Percentiles rank a stretch among this genome's conserved stretches.
Evolutionary conservation across 2,329 filamentous ascomycete species (phyloP).

Genomic region (Cercospora sp.): DNA sequence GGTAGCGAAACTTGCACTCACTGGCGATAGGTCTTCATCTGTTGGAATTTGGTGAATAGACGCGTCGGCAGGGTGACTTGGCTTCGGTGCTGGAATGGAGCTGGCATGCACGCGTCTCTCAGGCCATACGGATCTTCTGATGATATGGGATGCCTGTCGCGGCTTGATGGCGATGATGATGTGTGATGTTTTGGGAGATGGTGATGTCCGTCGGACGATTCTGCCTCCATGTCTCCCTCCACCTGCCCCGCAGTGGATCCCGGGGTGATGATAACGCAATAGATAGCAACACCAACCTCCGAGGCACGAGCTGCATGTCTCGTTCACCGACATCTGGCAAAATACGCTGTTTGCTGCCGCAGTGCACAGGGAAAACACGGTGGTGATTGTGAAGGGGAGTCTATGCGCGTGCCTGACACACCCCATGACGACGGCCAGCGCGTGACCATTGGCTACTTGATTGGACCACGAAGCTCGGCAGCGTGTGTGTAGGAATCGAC

Average conservation of each 20-base stretch:
- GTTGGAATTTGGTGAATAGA: not conserved
- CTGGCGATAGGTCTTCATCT: not conserved
- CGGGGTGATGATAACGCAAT: not conserved
- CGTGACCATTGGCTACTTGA: conserved; percentile 1
- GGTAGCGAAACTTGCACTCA: not conserved
- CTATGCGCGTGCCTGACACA: not conserved
- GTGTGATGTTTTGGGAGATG: not conserved
- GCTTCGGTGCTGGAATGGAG: not conserved
- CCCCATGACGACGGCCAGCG: conserved; percentile 1
- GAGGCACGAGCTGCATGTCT: not conserved
- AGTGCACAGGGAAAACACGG: not conserved
- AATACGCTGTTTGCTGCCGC: not conserved
- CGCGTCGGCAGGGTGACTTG: not conserved
- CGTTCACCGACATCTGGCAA: conserved; percentile 1
- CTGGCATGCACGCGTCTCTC: not conserved
- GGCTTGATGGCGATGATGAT: not conserved
- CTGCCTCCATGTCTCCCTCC: not conserved
- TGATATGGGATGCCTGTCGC: not conserved
- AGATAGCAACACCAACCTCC: not conserved
- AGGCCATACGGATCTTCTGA: not conserved
- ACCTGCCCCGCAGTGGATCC: conserved; percentile 1
- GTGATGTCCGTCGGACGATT: not conserved
- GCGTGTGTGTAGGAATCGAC: not conserved
- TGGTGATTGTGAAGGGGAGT: not conserved
- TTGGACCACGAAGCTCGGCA: not conserved